Conservation (phyloP, 2,329 filamentous ascomycete species). For the Fusarium sp. region DNA sequence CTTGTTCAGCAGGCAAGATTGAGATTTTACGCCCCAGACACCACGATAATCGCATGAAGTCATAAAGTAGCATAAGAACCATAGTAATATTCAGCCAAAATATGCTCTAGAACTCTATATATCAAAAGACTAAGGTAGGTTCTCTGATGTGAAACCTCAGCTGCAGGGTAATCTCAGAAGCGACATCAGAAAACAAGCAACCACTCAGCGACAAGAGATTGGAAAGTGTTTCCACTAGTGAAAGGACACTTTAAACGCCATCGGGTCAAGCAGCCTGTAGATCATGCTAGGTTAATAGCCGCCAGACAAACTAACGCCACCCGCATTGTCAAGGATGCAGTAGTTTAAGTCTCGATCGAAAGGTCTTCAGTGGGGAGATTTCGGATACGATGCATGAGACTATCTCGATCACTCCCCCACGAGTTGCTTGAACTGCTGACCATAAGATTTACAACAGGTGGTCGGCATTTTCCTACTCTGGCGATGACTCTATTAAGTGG, state of each 20-base stretch:
- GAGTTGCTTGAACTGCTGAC: background rate
- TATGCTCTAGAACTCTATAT: too few species aligned
- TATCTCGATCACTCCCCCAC: too few species aligned
- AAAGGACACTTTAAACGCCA: conserved; percentile 4
- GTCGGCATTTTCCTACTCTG: background rate
- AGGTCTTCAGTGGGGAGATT: background rate
- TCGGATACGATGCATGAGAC: background rate
- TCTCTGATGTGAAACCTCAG: background rate
- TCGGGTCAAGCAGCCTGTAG: conserved; percentile 2
- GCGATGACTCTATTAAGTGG: conserved; percentile 18
- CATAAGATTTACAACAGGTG: background rate
- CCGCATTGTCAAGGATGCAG: conserved; percentile 9
- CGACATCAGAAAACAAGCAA: background rate
- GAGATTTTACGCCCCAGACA: too few species aligned
- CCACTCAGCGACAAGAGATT: background rate
- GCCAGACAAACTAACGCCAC: conserved; percentile 24
- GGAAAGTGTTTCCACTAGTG: background rate
- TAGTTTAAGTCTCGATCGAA: background rate
- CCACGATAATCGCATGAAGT: too few species aligned
- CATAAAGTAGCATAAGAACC: too few species aligned
- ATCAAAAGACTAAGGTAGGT: rapidly evolving
- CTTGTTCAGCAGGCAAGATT: too few species aligned
- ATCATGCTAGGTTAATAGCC: conserved; percentile 6
- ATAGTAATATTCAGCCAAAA: too few species aligned
- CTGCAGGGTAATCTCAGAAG: background rate